Evolutionary conservation across 176 grass and related monocot genomes (phyloP).

Genomic region (Carex littledalei): DNA sequence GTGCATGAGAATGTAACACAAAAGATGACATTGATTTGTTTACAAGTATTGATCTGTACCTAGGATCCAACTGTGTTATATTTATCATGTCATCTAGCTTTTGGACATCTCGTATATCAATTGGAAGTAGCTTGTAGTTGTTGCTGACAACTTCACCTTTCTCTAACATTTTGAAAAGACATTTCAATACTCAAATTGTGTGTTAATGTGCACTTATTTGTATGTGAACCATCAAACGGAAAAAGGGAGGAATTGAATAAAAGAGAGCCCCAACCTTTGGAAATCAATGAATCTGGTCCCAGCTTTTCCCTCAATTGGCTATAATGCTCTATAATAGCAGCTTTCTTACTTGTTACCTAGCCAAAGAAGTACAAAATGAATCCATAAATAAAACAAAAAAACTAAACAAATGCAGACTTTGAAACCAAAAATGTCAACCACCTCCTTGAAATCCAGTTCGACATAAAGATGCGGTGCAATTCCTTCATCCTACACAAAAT

Average conservation of each 20-base stretch:
- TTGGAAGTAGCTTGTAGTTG: slow-evolving; percentile 84
- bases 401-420: background rate
- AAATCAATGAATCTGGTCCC: slow-evolving; percentile 79
- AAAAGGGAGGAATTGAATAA: background rate
- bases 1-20: background rate
- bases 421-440: slow-evolving; percentile 23
- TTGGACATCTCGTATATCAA: slow-evolving; percentile 70
- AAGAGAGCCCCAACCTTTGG: slow-evolving; percentile 43
- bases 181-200: slow-evolving; percentile 1
- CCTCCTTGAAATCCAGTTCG: slow-evolving; percentile 96
- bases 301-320: slow-evolving; percentile 80
- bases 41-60: slow-evolving; percentile 29
- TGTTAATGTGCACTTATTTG: background rate
- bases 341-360: slow-evolving; percentile 97
- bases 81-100: slow-evolving; percentile 66
- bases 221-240: background rate
- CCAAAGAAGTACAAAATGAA: slow-evolving; percentile 21
- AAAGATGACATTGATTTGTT: background rate
- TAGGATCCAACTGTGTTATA: slow-evolving; percentile 65
- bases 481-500: slow-evolving; percentile 62
- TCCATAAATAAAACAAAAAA: background rate
- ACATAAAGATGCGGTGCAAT: slow-evolving; percentile 86
- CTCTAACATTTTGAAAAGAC: slow-evolving; percentile 45
- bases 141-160: slow-evolving; percentile 79
- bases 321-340: slow-evolving; percentile 77